Evolutionary conservation across 495 filamentous ascomycete species (phyloP).

Genomic region (Xylaria nigripes): DNA sequence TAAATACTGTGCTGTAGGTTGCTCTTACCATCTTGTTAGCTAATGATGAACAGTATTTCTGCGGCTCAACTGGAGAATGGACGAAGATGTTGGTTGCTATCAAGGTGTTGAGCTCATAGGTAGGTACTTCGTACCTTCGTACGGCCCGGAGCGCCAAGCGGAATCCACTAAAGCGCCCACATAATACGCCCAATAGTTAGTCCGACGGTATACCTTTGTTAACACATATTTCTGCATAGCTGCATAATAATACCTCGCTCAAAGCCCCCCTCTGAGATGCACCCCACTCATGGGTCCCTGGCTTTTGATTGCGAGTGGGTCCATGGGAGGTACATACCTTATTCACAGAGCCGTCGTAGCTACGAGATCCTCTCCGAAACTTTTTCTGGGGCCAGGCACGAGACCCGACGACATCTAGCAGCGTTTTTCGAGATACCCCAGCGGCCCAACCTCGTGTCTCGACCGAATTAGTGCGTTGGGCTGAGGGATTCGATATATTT

Average conservation of each 20-base stretch:
- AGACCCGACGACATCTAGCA: conserved; percentile 17
- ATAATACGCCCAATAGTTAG: conserved; percentile 14
- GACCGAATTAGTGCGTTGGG: conserved; percentile 17
- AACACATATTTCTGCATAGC: too few species aligned
- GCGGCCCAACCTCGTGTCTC: conserved; percentile 21
- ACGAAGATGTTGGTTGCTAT: conserved; percentile 6
- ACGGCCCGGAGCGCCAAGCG: background rate
- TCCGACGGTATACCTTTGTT: conserved; percentile 5
- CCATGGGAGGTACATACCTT: too few species aligned
- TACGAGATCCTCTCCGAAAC: conserved; percentile 20
- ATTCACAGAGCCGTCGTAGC: conserved; percentile 16
- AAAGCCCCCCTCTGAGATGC: too few species aligned
- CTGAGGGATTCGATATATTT: conserved; percentile 16
- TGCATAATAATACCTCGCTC: too few species aligned
- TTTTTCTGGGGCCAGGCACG: conserved; percentile 26
- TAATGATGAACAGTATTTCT: conserved; percentile 19
- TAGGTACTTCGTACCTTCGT: background rate
- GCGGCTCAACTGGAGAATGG: conserved; percentile 15
- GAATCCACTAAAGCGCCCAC: background rate
- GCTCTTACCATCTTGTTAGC: conserved; percentile 34
- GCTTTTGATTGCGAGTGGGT: background rate
- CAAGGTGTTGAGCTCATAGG: conserved; percentile 4
- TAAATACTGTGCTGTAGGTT: too few species aligned
- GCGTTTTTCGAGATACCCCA: conserved; percentile 15
- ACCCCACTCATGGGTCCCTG: background rate